Conservation (phyloP, 495 filamentous ascomycete genomes). For the Penicillium desertorum region DNA sequence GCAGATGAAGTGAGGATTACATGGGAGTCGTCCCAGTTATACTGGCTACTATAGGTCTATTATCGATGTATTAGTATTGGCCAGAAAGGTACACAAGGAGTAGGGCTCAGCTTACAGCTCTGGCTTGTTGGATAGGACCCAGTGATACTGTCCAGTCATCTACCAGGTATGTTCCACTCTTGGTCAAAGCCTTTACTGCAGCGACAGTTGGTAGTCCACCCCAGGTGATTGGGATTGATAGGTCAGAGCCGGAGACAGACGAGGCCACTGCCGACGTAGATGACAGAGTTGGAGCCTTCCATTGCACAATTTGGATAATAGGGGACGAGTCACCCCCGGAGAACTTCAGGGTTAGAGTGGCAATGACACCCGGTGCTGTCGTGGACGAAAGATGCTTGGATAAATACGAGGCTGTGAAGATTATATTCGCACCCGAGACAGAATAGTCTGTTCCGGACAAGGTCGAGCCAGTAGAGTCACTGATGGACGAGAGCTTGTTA, state of each 20-base stretch:
- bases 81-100: background rate
- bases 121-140: conserved; percentile 54
- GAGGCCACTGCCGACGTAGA: conserved; percentile 41
- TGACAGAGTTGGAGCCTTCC: conserved; percentile 45
- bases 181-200: conserved; percentile 53
- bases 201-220: conserved; percentile 49
- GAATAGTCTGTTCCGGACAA: conserved; percentile 48
- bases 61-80: background rate
- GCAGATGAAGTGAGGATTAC: conserved; percentile 46
- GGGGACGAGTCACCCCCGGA: conserved; percentile 46
- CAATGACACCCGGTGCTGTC: conserved; percentile 43
- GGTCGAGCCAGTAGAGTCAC: conserved; percentile 33
- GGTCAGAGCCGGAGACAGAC: conserved; percentile 41
- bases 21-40: conserved; percentile 46
- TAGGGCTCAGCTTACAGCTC: conserved; percentile 33
- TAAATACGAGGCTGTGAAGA: conserved; percentile 50
- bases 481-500: conserved; percentile 51
- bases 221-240: conserved; percentile 54
- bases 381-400: conserved; percentile 39
- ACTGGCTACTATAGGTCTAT: conserved; percentile 51
- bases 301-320: conserved; percentile 50
- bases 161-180: conserved; percentile 49
- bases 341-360: conserved; percentile 54
- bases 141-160: conserved; percentile 60
- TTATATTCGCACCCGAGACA: conserved; percentile 44